Percentiles rank a stretch among this genome's conserved stretches.
phyloP scores from a whole-genome alignment of 805 yeast genomes.

The Geotrichum ghanense region DNA sequence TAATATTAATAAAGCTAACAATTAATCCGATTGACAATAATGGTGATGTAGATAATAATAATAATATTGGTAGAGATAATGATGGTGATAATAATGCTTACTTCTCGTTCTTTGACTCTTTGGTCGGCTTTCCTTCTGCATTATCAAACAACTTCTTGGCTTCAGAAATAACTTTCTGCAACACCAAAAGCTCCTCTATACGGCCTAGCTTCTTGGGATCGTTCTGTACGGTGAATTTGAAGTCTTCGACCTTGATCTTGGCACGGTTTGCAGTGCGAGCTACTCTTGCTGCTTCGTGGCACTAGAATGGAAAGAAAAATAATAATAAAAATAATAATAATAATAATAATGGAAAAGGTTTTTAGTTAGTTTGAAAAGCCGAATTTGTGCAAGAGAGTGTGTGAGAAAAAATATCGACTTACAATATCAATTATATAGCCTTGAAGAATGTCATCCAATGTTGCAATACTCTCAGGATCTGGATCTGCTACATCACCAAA shows the following conservation, averaged over 20 bases:
- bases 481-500: conserved; percentile 67
- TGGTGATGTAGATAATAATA: too few relatives aligned
- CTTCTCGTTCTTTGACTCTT: conserved; percentile 19
- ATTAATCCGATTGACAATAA: too few relatives aligned
- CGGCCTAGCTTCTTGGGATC: conserved; percentile 62
- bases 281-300: conserved; percentile 41
- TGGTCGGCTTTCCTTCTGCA: conserved; percentile 36
- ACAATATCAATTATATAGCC: conserved; percentile 48
- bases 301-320: conserved; percentile 15
- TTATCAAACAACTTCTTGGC: conserved; percentile 61
- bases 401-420: conserved; percentile 9
- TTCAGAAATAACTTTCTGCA: conserved; percentile 50
- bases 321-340: background rate
- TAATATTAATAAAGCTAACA: too few relatives aligned
- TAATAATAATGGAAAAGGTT: background rate
- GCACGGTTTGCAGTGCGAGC: conserved; percentile 43
- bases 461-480: conserved; percentile 49
- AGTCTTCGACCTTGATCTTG: conserved; percentile 61
- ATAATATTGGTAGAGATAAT: too few relatives aligned
- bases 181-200: conserved; percentile 47
- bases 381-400: background rate
- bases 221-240: conserved; percentile 54
- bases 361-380: background rate
- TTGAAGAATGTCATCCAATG: conserved; percentile 55
- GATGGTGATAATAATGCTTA: too few relatives aligned